phyloP scores from a whole-genome alignment of 345 rosid genomes.

The Aquilaria yunnanensis region DNA sequence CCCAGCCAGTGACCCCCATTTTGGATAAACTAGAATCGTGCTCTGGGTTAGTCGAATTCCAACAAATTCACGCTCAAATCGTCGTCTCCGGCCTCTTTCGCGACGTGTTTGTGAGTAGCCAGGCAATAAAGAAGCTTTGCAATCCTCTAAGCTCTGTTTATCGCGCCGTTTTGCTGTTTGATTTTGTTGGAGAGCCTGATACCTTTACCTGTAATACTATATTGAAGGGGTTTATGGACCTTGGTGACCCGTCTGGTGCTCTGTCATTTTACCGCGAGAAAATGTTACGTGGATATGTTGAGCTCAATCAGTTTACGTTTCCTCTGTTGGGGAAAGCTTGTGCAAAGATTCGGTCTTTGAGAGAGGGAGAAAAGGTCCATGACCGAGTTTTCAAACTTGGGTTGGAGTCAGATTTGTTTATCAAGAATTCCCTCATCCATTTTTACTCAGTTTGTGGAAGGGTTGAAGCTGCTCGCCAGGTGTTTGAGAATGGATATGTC shows the following conservation, averaged over 20 bases:
- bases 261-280: conserved; percentile 44
- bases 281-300: conserved; percentile 40
- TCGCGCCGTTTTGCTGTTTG: conserved; percentile 35
- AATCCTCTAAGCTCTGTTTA: conserved; percentile 27
- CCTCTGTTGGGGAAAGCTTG: conserved; percentile 50
- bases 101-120: conserved; percentile 27
- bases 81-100: conserved; percentile 27
- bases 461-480: conserved; percentile 24
- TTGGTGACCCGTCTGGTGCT: conserved; percentile 31
- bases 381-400: conserved; percentile 26
- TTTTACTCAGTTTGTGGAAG: conserved; percentile 36
- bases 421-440: conserved; percentile 38
- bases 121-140: conserved; percentile 39
- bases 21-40: conserved; percentile 31
- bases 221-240: conserved; percentile 30
- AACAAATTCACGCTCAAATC: conserved; percentile 43
- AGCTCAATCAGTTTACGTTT: conserved; percentile 49
- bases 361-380: conserved; percentile 36
- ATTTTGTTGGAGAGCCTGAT: conserved; percentile 37
- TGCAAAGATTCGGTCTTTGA: conserved; percentile 31
- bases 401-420: conserved; percentile 35
- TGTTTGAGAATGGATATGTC: conserved; percentile 35
- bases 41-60: conserved; percentile 22
- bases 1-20: conserved; percentile 21
- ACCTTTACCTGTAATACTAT: conserved; percentile 60